Conservation (phyloP, 2,329 filamentous ascomycete genomes). For the Aspergillus texensis region DNA sequence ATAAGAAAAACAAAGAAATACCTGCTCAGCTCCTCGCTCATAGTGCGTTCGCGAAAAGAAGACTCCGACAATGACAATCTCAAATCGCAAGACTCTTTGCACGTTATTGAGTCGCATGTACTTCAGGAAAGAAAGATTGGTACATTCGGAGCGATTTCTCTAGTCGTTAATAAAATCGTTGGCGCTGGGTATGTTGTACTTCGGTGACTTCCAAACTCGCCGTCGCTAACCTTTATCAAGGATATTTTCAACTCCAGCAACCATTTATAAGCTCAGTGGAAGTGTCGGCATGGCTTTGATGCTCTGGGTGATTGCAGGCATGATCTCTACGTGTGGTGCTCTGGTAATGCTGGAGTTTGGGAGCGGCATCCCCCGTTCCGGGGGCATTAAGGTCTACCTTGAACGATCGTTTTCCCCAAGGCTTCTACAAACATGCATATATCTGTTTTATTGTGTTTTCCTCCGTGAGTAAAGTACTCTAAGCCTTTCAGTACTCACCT, state of each 20-base stretch:
- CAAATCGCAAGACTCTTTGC: background rate
- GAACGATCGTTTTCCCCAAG: slow-evolving; percentile 50
- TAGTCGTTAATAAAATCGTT: slow-evolving; percentile 27
- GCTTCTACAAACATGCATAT: slow-evolving; percentile 52
- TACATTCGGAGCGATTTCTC: slow-evolving; percentile 21
- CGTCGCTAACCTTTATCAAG: slow-evolving; percentile 8
- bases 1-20: background rate
- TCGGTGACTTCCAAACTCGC: background rate
- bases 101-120: slow-evolving; percentile 17
- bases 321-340: slow-evolving; percentile 51
- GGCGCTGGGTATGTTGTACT: slow-evolving; percentile 21
- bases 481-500: background rate
- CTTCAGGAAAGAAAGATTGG: slow-evolving; percentile 25
- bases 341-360: slow-evolving; percentile 53
- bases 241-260: slow-evolving; percentile 58
- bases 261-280: slow-evolving; percentile 58
- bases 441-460: slow-evolving; percentile 51
- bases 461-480: slow-evolving; percentile 25
- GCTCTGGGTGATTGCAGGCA: slow-evolving; percentile 57
- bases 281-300: slow-evolving; percentile 58
- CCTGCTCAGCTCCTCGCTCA: background rate
- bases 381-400: slow-evolving; percentile 53
- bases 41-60: background rate
- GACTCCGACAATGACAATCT: background rate
- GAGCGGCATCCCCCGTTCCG: slow-evolving; percentile 48